phyloP scores from a whole-genome alignment of 2,329 filamentous ascomycete species.

The Colletotrichum shisoi region DNA sequence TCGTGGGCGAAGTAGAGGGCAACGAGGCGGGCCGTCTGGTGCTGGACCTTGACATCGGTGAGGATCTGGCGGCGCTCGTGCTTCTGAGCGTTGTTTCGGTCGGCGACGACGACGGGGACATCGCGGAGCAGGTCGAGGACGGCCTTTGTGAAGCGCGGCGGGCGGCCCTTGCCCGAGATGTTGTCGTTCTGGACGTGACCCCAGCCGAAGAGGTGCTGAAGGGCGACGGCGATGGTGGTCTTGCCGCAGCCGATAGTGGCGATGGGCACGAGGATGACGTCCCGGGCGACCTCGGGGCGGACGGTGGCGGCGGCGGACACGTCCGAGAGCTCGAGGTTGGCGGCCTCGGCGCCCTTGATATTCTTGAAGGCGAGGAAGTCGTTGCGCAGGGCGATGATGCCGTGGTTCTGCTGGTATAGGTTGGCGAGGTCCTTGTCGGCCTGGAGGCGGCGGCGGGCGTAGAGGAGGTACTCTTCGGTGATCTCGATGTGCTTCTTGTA shows the following conservation, averaged over 20 bases:
- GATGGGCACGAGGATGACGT: slow-evolving; percentile 86
- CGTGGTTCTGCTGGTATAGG: slow-evolving; percentile 85
- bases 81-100: slow-evolving; percentile 91
- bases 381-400: slow-evolving; percentile 89
- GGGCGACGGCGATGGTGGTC: slow-evolving; percentile 85
- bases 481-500: slow-evolving; percentile 88
- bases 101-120: slow-evolving; percentile 80
- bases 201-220: slow-evolving; percentile 86
- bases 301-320: slow-evolving; percentile 48
- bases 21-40: slow-evolving; percentile 74
- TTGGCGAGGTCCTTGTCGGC: slow-evolving; percentile 72
- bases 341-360: slow-evolving; percentile 87
- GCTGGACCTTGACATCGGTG: slow-evolving; percentile 72
- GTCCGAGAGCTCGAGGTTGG: slow-evolving; percentile 71
- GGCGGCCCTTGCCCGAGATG: slow-evolving; percentile 79
- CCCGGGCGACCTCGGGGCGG: slow-evolving; percentile 63
- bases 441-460: slow-evolving; percentile 76
- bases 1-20: slow-evolving; percentile 90
- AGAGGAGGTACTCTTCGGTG: slow-evolving; percentile 88
- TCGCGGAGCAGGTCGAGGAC: slow-evolving; percentile 71
- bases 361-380: slow-evolving; percentile 87
- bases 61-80: slow-evolving; percentile 90
- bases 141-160: slow-evolving; percentile 77
- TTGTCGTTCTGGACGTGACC: slow-evolving; percentile 97
- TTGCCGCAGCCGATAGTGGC: slow-evolving; percentile 97